These are phyloP conservation scores for Aurinia saxatilis DNA, from an alignment of 345 rosid species.

Conservation along the genomic window DNA sequence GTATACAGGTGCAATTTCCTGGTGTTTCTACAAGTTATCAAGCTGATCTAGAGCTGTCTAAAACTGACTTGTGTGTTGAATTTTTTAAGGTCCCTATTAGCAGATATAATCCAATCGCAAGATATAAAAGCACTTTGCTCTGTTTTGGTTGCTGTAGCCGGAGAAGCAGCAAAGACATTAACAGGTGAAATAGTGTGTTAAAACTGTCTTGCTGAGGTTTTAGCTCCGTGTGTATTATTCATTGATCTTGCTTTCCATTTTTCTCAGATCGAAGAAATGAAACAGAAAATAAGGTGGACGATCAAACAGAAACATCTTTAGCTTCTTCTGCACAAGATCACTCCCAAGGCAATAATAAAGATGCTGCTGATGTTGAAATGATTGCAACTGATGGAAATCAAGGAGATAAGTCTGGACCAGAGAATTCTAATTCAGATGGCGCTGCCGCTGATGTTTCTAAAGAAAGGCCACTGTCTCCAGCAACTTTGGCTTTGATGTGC, in stretches of 20 bases:
- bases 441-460: no score
- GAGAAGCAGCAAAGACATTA: conserved; percentile 71
- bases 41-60: conserved; percentile 1
- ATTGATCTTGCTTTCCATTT: background rate
- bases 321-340: conserved; percentile 54
- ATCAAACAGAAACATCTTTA: conserved; percentile 40
- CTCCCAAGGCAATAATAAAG: conserved; percentile 43
- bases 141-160: conserved; percentile 70
- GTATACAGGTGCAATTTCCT: conserved; percentile 61
- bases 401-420: conserved; percentile 43
- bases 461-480: conserved; percentile 90
- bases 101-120: conserved; percentile 85
- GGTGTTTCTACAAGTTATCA: conserved; percentile 1
- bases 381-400: conserved; percentile 40
- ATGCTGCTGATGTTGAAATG: conserved; percentile 35
- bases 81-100: conserved; percentile 77
- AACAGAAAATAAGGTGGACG: conserved; percentile 42
- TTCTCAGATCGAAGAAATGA: conserved; percentile 46
- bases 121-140: conserved; percentile 97
- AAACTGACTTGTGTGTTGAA: conserved; percentile 34
- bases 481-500: conserved; percentile 97
- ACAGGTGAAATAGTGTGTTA: conserved; percentile 44
- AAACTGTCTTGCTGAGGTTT: background rate
- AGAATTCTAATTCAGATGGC: conserved; percentile 44
- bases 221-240: background rate